Evolutionary conservation across 371 early-diverging fungal species (phyloP).

Genomic region (Saksenaea oblongispora): DNA sequence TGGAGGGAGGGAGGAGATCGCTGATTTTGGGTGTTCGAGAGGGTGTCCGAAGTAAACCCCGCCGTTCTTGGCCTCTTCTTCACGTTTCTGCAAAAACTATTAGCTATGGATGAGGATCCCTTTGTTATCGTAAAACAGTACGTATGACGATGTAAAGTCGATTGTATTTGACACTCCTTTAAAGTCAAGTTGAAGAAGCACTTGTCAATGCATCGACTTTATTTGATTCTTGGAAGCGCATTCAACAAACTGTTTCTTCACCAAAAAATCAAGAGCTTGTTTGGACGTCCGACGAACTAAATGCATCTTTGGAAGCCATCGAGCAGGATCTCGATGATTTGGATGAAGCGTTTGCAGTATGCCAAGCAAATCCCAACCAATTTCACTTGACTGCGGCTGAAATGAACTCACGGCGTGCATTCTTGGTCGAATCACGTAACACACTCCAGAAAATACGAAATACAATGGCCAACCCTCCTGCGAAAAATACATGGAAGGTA

Average conservation of each 20-base stretch:
- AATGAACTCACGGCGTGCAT: conserved; percentile 46
- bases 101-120: conserved; percentile 28
- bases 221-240: conserved; percentile 62
- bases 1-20: no score
- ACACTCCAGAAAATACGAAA: conserved; percentile 39
- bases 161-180: background rate
- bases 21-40: no score
- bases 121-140: conserved; percentile 30
- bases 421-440: conserved; percentile 48
- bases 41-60: no score
- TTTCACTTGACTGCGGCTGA: conserved; percentile 52
- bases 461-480: conserved; percentile 41
- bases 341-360: conserved; percentile 57
- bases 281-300: conserved; percentile 63
- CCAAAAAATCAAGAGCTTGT: conserved; percentile 62
- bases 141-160: background rate
- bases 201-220: conserved; percentile 49
- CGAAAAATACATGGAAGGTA: conserved; percentile 18
- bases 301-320: conserved; percentile 45
- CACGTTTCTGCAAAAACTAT: background rate
- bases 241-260: conserved; percentile 64
- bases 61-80: background rate
- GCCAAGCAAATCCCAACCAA: conserved; percentile 49
- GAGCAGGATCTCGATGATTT: conserved; percentile 63
- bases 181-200: conserved; percentile 57